phyloP scores from a whole-genome alignment of 2,329 filamentous ascomycete genomes.

The Amylocarpus encephaloides region DNA sequence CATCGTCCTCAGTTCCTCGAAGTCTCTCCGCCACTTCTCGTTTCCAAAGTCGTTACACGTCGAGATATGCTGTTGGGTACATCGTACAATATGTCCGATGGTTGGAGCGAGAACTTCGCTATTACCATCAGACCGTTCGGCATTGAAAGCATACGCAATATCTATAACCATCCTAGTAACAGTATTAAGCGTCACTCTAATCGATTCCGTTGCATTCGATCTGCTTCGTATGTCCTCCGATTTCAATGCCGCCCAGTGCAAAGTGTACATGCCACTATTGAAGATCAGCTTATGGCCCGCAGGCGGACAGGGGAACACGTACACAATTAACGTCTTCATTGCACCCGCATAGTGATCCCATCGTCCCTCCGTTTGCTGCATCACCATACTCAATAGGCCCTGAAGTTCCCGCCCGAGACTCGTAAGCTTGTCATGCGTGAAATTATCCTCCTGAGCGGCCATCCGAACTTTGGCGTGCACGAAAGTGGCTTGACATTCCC shows the following conservation, averaged over 20 bases:
- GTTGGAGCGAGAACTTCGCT: slow-evolving; percentile 13
- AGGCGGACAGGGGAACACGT: background rate
- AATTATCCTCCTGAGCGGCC: slow-evolving; percentile 9
- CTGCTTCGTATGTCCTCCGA: slow-evolving; percentile 1
- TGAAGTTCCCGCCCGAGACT: slow-evolving; percentile 15
- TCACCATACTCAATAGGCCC: slow-evolving; percentile 11
- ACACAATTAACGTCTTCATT: slow-evolving; percentile 18
- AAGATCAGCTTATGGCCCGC: background rate
- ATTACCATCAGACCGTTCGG: slow-evolving; percentile 4
- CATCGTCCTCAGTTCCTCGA: slow-evolving; percentile 16
- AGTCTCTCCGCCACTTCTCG: slow-evolving; percentile 16
- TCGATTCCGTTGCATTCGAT: slow-evolving; percentile 7
- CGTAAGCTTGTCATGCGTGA: slow-evolving; percentile 8
- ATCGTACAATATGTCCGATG: slow-evolving; percentile 14
- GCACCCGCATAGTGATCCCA: slow-evolving; percentile 17
- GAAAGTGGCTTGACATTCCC: slow-evolving; percentile 21
- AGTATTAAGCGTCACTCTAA: slow-evolving; percentile 13
- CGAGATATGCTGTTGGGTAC: slow-evolving; percentile 19
- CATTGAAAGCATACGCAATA: slow-evolving; percentile 18
- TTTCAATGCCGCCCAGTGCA: slow-evolving; percentile 12
- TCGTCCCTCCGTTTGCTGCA: slow-evolving; percentile 14
- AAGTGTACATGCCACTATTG: slow-evolving; percentile 14
- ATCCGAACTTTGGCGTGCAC: slow-evolving; percentile 14
- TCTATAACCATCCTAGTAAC: slow-evolving; percentile 22
- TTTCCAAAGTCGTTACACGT: slow-evolving; percentile 14